These are phyloP conservation scores for Fusarium proliferatum DNA, from an alignment of 2,329 filamentous ascomycete species.

Conservation along the genomic window DNA sequence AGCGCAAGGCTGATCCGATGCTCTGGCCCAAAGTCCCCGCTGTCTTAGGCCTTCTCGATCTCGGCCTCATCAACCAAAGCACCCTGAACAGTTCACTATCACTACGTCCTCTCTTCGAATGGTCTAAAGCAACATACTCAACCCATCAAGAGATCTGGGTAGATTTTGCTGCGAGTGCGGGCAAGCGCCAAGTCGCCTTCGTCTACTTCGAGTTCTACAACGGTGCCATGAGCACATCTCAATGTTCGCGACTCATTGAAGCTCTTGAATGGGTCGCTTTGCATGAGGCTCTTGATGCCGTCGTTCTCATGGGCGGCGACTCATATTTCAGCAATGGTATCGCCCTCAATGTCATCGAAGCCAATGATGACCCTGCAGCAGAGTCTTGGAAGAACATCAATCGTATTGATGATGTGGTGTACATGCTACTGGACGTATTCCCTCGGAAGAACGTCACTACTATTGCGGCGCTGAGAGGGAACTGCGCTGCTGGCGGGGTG, in stretches of 20 bases:
- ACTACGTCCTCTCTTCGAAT: not conserved
- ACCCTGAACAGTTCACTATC: not conserved
- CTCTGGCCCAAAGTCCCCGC: constrained; percentile 33
- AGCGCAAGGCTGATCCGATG: constrained; percentile 28
- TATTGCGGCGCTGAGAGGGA: constrained; percentile 23
- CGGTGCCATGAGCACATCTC: constrained; percentile 27
- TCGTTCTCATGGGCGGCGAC: constrained; percentile 29
- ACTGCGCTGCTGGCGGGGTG: constrained; percentile 31
- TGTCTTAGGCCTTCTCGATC: constrained; percentile 3
- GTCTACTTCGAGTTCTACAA: constrained; percentile 35
- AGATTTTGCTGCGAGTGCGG: not conserved
- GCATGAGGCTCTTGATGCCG: not conserved
- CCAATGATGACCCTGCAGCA: constrained; percentile 8
- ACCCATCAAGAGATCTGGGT: constrained; percentile 23
- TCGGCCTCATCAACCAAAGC: not conserved
- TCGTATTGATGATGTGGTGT: constrained; percentile 22
- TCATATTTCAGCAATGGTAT: constrained; percentile 36
- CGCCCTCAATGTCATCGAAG: constrained; percentile 33
- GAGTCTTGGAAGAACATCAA: constrained; percentile 34
- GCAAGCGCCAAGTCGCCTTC: constrained; percentile 9
- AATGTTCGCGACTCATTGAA: constrained; percentile 30
- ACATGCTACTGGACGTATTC: not conserved
- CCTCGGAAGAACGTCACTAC: constrained; percentile 4
- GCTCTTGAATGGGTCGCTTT: constrained; percentile 16
- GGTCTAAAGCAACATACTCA: not conserved